Percentiles rank a stretch among this genome's conserved stretches.
These are phyloP conservation scores for Millerago galiae DNA, from an alignment of 805 yeast genomes.

Conservation along the genomic window DNA sequence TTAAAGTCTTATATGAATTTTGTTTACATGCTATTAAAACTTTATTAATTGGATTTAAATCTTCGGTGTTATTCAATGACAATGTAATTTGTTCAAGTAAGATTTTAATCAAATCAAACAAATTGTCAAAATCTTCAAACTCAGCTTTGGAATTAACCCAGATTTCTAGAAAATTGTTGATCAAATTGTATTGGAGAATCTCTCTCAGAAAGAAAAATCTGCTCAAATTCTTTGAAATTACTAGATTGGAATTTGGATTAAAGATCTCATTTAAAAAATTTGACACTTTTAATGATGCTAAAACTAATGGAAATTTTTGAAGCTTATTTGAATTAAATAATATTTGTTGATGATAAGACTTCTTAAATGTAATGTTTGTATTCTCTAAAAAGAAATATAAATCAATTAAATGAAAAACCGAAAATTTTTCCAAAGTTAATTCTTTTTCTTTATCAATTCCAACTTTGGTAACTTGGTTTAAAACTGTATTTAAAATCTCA, in stretches of 20 bases:
- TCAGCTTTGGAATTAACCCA: conserved; percentile 63
- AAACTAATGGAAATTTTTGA: conserved; percentile 32
- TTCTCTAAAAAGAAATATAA: conserved; percentile 48
- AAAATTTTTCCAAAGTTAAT: conserved; percentile 37
- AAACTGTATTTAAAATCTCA: conserved; percentile 7
- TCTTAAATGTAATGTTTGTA: conserved; percentile 54
- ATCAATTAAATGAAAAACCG: conserved; percentile 47
- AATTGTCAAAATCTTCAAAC: conserved; percentile 43
- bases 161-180: conserved; percentile 50
- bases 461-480: conserved; percentile 11
- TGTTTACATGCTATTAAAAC: conserved; percentile 36
- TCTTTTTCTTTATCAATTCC: conserved; percentile 15
- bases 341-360: conserved; percentile 56
- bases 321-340: conserved; percentile 56
- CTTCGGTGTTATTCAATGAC: conserved; percentile 17
- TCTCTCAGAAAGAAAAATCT: conserved; percentile 44
- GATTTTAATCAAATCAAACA: conserved; percentile 38
- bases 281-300: conserved; percentile 25
- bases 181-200: conserved; percentile 46
- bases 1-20: conserved; percentile 41
- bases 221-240: conserved; percentile 32
- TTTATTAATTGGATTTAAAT: conserved; percentile 32
- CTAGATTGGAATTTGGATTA: conserved; percentile 5
- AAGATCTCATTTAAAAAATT: conserved; percentile 23
- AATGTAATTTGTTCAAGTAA: conserved; percentile 27